Conservation (phyloP, 169 alveolate species). For the Eimeria acervulina region DNA sequence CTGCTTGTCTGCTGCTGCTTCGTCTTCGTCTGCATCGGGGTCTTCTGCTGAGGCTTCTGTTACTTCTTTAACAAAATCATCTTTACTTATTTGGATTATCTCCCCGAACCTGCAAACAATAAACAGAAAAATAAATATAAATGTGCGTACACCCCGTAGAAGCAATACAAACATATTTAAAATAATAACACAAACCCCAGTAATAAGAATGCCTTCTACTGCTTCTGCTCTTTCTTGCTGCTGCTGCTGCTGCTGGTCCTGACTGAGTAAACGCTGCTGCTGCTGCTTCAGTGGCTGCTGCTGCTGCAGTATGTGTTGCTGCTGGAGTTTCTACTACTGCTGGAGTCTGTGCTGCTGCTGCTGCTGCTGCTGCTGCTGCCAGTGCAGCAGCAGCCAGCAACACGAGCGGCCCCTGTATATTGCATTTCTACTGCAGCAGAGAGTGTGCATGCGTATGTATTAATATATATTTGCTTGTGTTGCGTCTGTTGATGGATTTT, state of each 20-base stretch:
- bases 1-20: no score
- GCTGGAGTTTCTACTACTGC: no score
- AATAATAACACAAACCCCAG: background rate
- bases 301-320: constrained; percentile 14
- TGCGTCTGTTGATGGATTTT: no score
- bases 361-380: constrained; percentile 22
- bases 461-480: background rate
- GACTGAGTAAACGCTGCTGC: no score
- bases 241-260: no score
- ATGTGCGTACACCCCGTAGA: background rate
- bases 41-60: constrained; percentile 72
- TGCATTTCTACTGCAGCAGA: constrained; percentile 14
- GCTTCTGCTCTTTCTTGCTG: no score
- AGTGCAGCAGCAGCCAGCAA: background rate
- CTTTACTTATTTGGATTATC: constrained; percentile 12
- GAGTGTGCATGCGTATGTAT: no score
- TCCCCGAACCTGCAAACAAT: constrained; percentile 70
- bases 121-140: background rate
- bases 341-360: constrained; percentile 6
- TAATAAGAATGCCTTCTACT: no score
- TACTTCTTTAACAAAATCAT: constrained; percentile 46
- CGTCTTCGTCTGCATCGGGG: background rate
- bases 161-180: background rate
- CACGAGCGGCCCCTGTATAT: background rate
- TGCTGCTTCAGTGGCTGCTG: constrained; percentile 9